Evolutionary conservation across 352 stramenopile species (phyloP).

Genomic region (Nothophytophthora sp.): DNA sequence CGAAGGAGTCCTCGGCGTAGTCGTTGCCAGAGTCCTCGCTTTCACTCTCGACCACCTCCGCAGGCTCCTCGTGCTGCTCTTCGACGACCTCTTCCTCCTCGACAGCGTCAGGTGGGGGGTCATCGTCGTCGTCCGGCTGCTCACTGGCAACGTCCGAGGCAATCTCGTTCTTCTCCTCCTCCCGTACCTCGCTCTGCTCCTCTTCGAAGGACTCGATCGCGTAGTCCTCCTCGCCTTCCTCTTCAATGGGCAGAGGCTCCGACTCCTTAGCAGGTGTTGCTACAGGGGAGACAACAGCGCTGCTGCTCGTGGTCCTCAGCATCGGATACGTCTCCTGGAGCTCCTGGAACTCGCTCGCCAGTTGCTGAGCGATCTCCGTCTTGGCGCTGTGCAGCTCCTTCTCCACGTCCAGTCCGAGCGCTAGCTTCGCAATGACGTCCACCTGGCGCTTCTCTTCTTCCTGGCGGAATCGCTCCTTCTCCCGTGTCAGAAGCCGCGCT

Average conservation of each 20-base stretch:
- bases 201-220: slow-evolving; percentile 44
- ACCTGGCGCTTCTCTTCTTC: slow-evolving; percentile 50
- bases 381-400: slow-evolving; percentile 28
- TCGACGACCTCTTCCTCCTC: slow-evolving; percentile 7
- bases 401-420: slow-evolving; percentile 37
- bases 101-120: slow-evolving; percentile 2
- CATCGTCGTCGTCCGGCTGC: slow-evolving; percentile 1
- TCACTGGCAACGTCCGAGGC: slow-evolving; percentile 9
- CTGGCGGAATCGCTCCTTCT: slow-evolving; percentile 27
- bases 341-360: slow-evolving; percentile 30
- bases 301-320: slow-evolving; percentile 1
- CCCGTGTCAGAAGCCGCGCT: slow-evolving; percentile 27
- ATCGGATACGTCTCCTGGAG: slow-evolving; percentile 32
- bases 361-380: slow-evolving; percentile 21
- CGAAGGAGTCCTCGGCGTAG: slow-evolving; percentile 57
- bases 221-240: slow-evolving; percentile 24
- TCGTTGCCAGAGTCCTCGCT: slow-evolving; percentile 28
- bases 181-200: slow-evolving; percentile 6
- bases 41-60: slow-evolving; percentile 1
- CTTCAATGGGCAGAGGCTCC: slow-evolving; percentile 2
- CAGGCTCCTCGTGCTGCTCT: slow-evolving; percentile 3
- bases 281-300: neutral
- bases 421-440: slow-evolving; percentile 37
- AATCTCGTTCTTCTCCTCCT: slow-evolving; percentile 10
- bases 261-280: neutral